Evolutionary conservation across 2,329 filamentous ascomycete species (phyloP), one percentile per base, ranked within the genome.

Genomic region (Aspergillus fumigatus): DNA sequence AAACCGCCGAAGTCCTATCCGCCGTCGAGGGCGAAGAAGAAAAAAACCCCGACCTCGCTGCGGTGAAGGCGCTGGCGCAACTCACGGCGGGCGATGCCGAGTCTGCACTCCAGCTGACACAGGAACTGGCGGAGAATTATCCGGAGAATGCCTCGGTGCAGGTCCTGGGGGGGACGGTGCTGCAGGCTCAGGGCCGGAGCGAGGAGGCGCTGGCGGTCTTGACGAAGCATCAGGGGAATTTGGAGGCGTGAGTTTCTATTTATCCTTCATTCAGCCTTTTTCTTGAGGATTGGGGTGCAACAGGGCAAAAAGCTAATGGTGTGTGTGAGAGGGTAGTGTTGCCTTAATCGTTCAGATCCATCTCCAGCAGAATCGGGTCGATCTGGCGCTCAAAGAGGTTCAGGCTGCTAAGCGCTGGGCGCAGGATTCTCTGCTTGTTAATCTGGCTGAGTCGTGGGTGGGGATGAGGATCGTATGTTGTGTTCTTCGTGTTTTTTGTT

Each of bases 361-460:
- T 70, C 86, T 97, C 9, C 84, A 90, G 65, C 91, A 96, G 72
- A 97, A 97, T 80, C 85, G 93, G 65, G 88, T 88, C 67, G 93
- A 97, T 73, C 84, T 97, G 50, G 94, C 94, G 1, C 68, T 92
- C 11, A 96, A 96, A 76, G 93, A 97, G 77, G 92, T 96, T 40
- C 80, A 86, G 52, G 85, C 88, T 38, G 94, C 94, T 38, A 86
- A 92, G 72, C 85, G 90, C 75, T 97, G 93, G 90, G 94, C 93
- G 7, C 93, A 99, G 76, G 94, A 97, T 72, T 96, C 88, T 65
- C 79, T 97, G 41, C 80, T 97, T 51, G 90, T 97, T 62, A 97
- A 99, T 75, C 77, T 99, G 63, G 92, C 92, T 7, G 94, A 99
- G 77, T 90, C 90, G 7, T 99, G 93, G 94, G 89, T 96, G 61